phyloP scores from a whole-genome alignment of 768 basidiomycete species.

The Arthromyces matolae region DNA sequence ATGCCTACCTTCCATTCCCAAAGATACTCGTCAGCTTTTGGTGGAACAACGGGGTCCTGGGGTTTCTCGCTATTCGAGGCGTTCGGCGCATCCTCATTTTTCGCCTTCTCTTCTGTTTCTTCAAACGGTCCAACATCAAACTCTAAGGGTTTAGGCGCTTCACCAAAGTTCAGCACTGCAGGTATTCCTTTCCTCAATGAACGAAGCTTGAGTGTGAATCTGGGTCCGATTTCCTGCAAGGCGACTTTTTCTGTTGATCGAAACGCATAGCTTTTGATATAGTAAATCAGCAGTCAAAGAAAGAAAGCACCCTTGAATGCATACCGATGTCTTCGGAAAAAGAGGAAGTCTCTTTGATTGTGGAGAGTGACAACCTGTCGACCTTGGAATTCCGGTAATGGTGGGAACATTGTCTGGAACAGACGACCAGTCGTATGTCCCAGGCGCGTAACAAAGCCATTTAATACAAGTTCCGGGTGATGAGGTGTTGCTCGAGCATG shows the following conservation, averaged over 20 bases:
- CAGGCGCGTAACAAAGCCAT: conserved; percentile 89
- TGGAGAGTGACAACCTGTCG: conserved; percentile 96
- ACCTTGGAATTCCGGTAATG: conserved; percentile 91
- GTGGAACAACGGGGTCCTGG: conserved; percentile 41
- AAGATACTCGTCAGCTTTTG: conserved; percentile 72
- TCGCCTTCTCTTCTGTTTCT: conserved; percentile 24
- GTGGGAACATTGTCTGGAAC: conserved; percentile 96
- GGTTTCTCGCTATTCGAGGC: conserved; percentile 12
- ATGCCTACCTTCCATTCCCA: conserved; percentile 87
- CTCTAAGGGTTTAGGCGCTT: conserved; percentile 52
- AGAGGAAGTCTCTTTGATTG: conserved; percentile 96
- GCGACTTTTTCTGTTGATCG: conserved; percentile 87
- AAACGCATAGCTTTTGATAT: conserved; percentile 83
- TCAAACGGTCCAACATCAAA: conserved; percentile 44
- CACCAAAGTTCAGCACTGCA: conserved; percentile 67
- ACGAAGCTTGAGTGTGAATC: conserved; percentile 91
- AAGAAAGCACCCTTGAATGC: too few species aligned
- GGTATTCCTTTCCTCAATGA: conserved; percentile 89
- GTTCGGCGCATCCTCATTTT: conserved; percentile 23
- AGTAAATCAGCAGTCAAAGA: too few species aligned
- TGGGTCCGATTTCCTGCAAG: conserved; percentile 95
- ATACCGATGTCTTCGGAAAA: conserved; percentile 93
- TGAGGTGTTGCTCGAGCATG: conserved; percentile 93
- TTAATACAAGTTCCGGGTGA: conserved; percentile 91
- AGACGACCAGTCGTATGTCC: conserved; percentile 92